These are phyloP conservation scores for Dryas drummondii DNA, from an alignment of 306 rosid species.

Conservation along the genomic window DNA sequence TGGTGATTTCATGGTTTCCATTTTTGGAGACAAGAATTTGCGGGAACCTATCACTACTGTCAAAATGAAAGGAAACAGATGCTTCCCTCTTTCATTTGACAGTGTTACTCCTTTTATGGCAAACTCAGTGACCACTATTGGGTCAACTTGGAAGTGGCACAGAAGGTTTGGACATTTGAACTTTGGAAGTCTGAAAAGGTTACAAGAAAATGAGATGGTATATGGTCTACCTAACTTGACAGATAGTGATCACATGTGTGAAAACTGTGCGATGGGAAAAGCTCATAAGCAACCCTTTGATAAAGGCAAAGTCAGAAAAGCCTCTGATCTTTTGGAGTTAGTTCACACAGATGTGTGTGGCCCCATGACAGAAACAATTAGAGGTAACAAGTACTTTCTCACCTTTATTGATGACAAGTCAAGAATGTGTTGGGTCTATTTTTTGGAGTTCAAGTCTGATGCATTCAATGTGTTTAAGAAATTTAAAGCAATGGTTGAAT, in stretches of 20 bases:
- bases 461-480: too few relatives aligned
- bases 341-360: too few relatives aligned
- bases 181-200: neutral
- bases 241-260: neutral
- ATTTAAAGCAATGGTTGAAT: too few relatives aligned
- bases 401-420: too few relatives aligned
- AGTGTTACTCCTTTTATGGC: neutral
- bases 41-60: neutral
- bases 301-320: neutral
- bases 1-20: neutral
- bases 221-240: neutral
- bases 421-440: too few relatives aligned
- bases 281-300: neutral
- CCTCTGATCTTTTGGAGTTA: neutral
- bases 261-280: constrained; percentile 3
- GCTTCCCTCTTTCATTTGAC: neutral
- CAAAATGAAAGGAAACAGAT: too few relatives aligned
- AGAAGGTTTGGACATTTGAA: neutral
- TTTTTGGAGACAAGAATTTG: neutral
- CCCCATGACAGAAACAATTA: too few relatives aligned
- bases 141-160: neutral
- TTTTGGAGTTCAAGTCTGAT: too few relatives aligned
- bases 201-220: neutral
- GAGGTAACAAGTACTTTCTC: too few relatives aligned
- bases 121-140: too few relatives aligned